These are phyloP conservation scores for Rhododendron kiyosumense DNA, from an alignment of 148 eudicot species.

Conservation along the genomic window DNA sequence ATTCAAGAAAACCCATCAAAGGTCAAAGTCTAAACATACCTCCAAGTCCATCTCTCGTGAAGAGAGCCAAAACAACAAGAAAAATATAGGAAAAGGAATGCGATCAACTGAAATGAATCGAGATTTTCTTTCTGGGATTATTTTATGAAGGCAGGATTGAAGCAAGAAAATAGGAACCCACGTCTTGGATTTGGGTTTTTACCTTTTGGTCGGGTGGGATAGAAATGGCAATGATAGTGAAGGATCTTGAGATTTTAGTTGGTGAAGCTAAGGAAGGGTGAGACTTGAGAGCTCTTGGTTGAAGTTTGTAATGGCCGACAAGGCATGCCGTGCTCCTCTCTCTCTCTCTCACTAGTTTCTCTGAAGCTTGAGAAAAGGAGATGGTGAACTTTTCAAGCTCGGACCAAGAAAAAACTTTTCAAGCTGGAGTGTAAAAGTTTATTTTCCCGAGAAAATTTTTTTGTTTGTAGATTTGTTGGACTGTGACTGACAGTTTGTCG, in stretches of 20 bases:
- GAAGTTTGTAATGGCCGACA: slow-evolving; percentile 69
- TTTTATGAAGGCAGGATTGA: not conserved
- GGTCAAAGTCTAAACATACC: slow-evolving; percentile 27
- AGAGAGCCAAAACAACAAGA: not conserved
- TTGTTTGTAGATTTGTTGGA: slow-evolving; percentile 14
- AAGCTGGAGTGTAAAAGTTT: slow-evolving; percentile 15
- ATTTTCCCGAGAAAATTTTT: not conserved
- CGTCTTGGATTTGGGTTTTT: slow-evolving; percentile 11
- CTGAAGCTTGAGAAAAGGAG: slow-evolving; percentile 15
- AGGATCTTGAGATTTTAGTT: slow-evolving; percentile 2
- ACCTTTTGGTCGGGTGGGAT: not conserved
- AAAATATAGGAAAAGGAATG: slow-evolving; percentile 2
- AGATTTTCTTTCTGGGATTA: not conserved
- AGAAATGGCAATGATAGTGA: slow-evolving; percentile 6
- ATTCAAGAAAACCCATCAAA: slow-evolving; percentile 16
- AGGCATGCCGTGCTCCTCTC: slow-evolving; percentile 52
- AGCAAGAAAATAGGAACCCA: slow-evolving; percentile 10
- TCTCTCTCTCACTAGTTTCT: slow-evolving; percentile 11
- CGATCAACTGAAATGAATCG: slow-evolving; percentile 31
- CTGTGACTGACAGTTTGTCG: slow-evolving; percentile 19
- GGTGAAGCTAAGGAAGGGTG: slow-evolving; percentile 16
- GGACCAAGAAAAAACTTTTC: no score
- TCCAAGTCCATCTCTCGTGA: slow-evolving; percentile 17
- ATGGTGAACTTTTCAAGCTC: slow-evolving; percentile 9
- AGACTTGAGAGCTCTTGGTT: slow-evolving; percentile 8